These are phyloP conservation scores for Blepharisma japonicum DNA, from an alignment of 73 alveolate species.

Conservation along the genomic window DNA sequence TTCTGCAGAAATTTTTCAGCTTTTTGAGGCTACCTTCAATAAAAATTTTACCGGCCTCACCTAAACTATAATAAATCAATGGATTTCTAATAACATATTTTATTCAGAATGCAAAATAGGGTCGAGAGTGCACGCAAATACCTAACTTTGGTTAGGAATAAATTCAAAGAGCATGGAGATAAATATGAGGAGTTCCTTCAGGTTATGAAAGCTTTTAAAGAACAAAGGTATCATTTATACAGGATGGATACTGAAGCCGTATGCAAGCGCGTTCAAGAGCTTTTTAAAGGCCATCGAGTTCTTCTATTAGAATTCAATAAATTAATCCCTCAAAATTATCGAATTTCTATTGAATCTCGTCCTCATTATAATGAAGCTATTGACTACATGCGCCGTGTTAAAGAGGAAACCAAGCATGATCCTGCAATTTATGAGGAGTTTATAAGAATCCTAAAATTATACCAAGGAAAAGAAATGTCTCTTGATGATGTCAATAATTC, in stretches of 20 bases:
- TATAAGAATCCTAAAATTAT: not conserved
- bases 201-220: constrained; percentile 27
- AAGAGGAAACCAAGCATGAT: constrained; percentile 16
- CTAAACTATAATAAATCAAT: not conserved
- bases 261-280: constrained; percentile 31
- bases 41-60: not conserved
- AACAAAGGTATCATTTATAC: constrained; percentile 6
- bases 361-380: constrained; percentile 34
- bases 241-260: constrained; percentile 27
- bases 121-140: constrained; percentile 13
- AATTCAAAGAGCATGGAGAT: not conserved
- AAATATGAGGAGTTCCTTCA: constrained; percentile 25
- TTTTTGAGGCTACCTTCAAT: too few species aligned
- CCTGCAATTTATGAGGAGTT: constrained; percentile 17
- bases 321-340: constrained; percentile 24
- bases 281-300: constrained; percentile 18
- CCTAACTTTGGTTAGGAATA: constrained; percentile 2
- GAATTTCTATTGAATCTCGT: constrained; percentile 17
- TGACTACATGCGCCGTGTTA: constrained; percentile 31
- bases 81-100: not conserved
- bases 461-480: constrained; percentile 21
- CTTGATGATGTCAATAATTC: constrained; percentile 17
- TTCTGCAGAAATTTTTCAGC: too few species aligned
- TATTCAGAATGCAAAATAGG: not conserved
- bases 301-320: constrained; percentile 15